Percentiles rank a stretch among this genome's conserved stretches.
Evolutionary conservation across 768 basidiomycete genomes (phyloP).

Genomic region (Boletus rubescentipes): DNA sequence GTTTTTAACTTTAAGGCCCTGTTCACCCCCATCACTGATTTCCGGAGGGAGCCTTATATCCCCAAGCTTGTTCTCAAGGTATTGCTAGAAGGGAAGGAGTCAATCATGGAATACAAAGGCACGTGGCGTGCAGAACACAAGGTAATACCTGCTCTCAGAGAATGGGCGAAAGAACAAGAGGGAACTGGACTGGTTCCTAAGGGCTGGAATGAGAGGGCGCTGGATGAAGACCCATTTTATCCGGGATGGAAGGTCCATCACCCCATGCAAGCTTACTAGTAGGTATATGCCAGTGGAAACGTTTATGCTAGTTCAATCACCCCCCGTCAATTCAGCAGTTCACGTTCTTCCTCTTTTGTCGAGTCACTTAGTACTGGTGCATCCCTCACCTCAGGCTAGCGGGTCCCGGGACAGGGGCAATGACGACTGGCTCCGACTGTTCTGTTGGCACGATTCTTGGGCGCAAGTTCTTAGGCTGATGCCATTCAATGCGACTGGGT

Average conservation of each 20-base stretch:
- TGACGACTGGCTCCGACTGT: slow-evolving; percentile 15
- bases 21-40: slow-evolving; percentile 47
- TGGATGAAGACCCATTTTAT: slow-evolving; percentile 52
- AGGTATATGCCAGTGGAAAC: background rate
- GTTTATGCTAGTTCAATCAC: slow-evolving; percentile 15
- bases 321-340: slow-evolving; percentile 79
- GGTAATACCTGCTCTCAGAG: slow-evolving; percentile 44
- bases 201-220: slow-evolving; percentile 48
- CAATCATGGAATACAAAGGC: slow-evolving; percentile 45
- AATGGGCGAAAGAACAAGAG: slow-evolving; percentile 51
- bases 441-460: slow-evolving; percentile 20
- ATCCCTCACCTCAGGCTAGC: too few relatives aligned
- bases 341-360: slow-evolving; percentile 71
- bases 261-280: slow-evolving; percentile 13
- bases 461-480: slow-evolving; percentile 29
- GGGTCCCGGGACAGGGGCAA: slow-evolving; percentile 30
- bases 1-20: slow-evolving; percentile 55
- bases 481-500: background rate
- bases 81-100: slow-evolving; percentile 38
- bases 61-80: slow-evolving; percentile 48
- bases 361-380: slow-evolving; percentile 28
- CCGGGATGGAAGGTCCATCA: slow-evolving; percentile 43
- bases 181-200: slow-evolving; percentile 43
- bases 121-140: slow-evolving; percentile 42
- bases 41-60: slow-evolving; percentile 47